Base-by-base conservation (phyloP, 495 filamentous ascomycete genomes). In the Hypoxylon rickii region DNA sequence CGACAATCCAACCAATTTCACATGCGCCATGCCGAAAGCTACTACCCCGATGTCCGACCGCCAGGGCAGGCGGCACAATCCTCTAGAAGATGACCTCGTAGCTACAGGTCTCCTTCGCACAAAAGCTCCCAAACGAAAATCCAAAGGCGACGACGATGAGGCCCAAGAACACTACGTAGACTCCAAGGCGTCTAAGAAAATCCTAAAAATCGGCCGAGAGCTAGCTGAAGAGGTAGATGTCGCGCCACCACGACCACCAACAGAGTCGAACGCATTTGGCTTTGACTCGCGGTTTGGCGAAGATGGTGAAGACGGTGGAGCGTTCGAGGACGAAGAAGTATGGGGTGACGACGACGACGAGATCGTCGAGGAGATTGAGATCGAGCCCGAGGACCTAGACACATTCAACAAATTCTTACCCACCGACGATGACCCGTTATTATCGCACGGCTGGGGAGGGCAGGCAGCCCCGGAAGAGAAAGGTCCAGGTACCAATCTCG, bases 401-500 rank as follows among this genome's bases (percentile, higher is more conserved):
- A 86, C 88, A 43, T 99, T 95, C 74, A 89, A 95, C 71, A 87
- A 86, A 49, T 97, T 96, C 72, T 79, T 96, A 62, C 89, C 89
- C 1, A 77, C 79, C 11, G 63, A 80, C 10, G 76, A 83, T 21
- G 79, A 82, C 53, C 73, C 77, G 1, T 69, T 83, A 41, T 61
- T 83, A 40, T 74, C 73, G 36, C 67, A 55, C 78, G 79, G 79
- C 32, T 62, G 45, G 57, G 51, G 38, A 38, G 56, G 52, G 21
- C 52, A 50, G 71, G 73, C 42, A 16, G 40, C 70, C 36, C 68
- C 65, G 22, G 74, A 77, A 36, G 74, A 81, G 33, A 75, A 77
- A 50, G 76, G 75, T 8, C 74, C 78, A 39, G 80, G 84, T 8
- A 90, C 89, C 45, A 93, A 96, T 64, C 79, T 99, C 42, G 89